phyloP scores from a whole-genome alignment of 2,329 filamentous ascomycete genomes.

The Aschersonia sp. region DNA sequence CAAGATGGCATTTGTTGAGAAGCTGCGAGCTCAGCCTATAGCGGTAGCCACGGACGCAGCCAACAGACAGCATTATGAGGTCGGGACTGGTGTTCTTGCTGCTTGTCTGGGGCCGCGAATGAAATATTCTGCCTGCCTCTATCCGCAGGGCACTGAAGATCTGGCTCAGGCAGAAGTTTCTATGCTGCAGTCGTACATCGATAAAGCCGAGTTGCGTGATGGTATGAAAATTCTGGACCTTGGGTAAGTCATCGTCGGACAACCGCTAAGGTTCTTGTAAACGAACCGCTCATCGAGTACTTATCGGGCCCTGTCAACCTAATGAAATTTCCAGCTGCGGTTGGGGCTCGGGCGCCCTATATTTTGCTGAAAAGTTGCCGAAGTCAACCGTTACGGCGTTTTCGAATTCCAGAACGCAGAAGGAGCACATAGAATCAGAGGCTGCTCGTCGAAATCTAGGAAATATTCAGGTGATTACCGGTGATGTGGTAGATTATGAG shows the following conservation, averaged over 20 bases:
- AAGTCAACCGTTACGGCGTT: slow-evolving; percentile 49
- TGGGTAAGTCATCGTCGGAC: slow-evolving; percentile 25
- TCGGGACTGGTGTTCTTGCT: slow-evolving; percentile 47
- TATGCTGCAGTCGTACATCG: slow-evolving; percentile 50
- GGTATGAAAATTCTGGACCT: slow-evolving; percentile 49
- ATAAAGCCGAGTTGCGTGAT: slow-evolving; percentile 42
- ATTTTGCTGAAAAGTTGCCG: slow-evolving; percentile 50
- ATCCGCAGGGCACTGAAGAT: slow-evolving; percentile 47
- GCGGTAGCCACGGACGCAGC: slow-evolving; percentile 52
- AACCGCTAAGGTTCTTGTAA: no score
- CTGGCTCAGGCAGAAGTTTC: slow-evolving; percentile 50
- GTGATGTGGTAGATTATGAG: slow-evolving; percentile 51
- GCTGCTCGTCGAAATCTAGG: slow-evolving; percentile 39
- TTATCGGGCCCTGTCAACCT: neutral
- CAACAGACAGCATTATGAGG: slow-evolving; percentile 60
- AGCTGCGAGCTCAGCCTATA: slow-evolving; percentile 45
- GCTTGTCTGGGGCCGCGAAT: slow-evolving; percentile 51
- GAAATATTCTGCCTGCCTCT: slow-evolving; percentile 59
- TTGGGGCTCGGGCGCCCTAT: slow-evolving; percentile 52
- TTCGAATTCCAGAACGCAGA: slow-evolving; percentile 56
- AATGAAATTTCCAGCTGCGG: slow-evolving; percentile 36
- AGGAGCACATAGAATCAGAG: slow-evolving; percentile 47
- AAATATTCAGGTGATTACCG: slow-evolving; percentile 51
- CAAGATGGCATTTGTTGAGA: slow-evolving; percentile 50
- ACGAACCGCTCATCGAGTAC: no score